Evolutionary conservation across 106 monocot species (phyloP).

Genomic region (Acanthochlamys bracteata): DNA sequence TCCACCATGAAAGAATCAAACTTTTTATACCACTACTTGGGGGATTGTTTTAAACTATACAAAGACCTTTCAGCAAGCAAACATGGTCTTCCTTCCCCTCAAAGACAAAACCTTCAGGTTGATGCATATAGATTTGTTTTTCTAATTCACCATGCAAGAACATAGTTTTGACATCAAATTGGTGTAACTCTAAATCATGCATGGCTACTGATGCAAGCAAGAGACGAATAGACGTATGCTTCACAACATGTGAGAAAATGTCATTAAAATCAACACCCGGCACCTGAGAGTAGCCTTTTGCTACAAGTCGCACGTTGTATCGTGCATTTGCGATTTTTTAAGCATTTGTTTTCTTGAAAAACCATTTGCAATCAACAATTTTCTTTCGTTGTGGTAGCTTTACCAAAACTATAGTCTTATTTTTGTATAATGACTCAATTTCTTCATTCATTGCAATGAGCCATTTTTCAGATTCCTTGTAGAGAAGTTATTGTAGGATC

Average conservation of each 20-base stretch:
- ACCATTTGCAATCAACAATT: no score
- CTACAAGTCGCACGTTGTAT: no score
- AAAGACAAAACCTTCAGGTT: neutral
- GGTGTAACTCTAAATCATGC: neutral
- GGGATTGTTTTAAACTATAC: neutral
- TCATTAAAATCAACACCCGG: no score
- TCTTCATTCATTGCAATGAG: no score
- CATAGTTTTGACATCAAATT: neutral
- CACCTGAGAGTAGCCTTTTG: no score
- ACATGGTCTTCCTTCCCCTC: neutral
- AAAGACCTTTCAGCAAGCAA: neutral
- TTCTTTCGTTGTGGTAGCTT: no score
- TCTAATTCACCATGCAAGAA: neutral
- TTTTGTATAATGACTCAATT: no score
- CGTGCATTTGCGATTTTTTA: no score
- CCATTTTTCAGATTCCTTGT: no score
- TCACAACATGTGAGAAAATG: neutral
- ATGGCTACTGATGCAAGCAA: neutral
- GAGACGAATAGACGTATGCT: neutral
- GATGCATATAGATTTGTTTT: neutral
- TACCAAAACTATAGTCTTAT: no score
- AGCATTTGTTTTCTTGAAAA: no score
- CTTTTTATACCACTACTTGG: neutral
- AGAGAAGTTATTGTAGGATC: no score
- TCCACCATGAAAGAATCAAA: conserved; percentile 1